Conservation (phyloP, 495 filamentous ascomycete species). For the Penicillium argentinense region DNA sequence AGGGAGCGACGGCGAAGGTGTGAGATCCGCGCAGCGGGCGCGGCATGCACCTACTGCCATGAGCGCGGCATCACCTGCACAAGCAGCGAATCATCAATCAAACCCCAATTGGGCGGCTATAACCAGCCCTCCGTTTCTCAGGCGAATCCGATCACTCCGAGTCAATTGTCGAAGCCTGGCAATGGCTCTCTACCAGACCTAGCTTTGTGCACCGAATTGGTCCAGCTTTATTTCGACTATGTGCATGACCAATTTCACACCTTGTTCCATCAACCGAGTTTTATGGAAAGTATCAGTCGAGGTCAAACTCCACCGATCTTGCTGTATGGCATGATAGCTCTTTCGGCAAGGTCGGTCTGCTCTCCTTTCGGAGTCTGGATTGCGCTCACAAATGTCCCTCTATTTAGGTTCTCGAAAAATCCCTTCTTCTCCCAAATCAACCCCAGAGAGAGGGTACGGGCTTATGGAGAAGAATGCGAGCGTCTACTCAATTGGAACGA, state of each 20-base stretch:
- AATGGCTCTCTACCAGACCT: slow-evolving; percentile 10
- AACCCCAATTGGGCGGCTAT: not conserved
- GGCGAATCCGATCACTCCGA: not conserved
- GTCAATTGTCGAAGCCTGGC: not conserved
- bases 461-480: slow-evolving; percentile 22
- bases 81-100: not conserved
- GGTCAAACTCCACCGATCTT: slow-evolving; percentile 20
- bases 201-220: slow-evolving; percentile 29
- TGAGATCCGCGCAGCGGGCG: slow-evolving; percentile 11
- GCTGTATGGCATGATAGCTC: slow-evolving; percentile 30
- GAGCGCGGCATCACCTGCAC: slow-evolving; percentile 4
- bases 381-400: not conserved
- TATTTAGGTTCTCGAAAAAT: slow-evolving; percentile 26
- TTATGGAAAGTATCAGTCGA: slow-evolving; percentile 23
- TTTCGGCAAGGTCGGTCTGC: slow-evolving; percentile 27
- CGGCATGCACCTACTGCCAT: slow-evolving; percentile 13
- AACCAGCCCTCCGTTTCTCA: not conserved
- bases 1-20: slow-evolving; percentile 17
- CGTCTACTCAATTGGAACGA: slow-evolving; percentile 28
- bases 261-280: slow-evolving; percentile 35
- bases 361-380: not conserved
- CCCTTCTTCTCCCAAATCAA: slow-evolving; percentile 19
- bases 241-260: slow-evolving; percentile 43
- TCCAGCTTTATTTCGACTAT: slow-evolving; percentile 37
- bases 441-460: slow-evolving; percentile 22